Evolutionary conservation across 2,329 filamentous ascomycete species (phyloP).

Genomic region (Phialophora verrucosa): DNA sequence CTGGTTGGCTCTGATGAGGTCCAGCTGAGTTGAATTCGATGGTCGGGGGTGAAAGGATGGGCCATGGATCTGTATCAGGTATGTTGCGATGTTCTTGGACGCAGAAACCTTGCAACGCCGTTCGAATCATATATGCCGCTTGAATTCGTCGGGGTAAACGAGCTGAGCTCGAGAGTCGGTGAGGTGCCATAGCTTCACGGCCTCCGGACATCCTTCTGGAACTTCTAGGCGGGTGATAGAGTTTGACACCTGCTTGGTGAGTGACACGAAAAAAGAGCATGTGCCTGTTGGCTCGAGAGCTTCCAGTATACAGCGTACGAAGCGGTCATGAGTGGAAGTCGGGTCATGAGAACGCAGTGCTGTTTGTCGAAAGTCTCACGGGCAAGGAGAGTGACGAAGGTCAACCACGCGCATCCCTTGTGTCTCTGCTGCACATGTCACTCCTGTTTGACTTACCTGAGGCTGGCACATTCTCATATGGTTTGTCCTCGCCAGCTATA

Average conservation of each 20-base stretch:
- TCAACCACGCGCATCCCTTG: not conserved
- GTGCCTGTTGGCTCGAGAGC: not conserved
- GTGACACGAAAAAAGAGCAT: not conserved
- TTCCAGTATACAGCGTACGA: not conserved
- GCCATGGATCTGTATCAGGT: conserved; percentile 10
- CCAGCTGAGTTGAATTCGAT: conserved; percentile 14
- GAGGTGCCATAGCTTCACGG: conserved; percentile 48
- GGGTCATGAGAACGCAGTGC: not conserved
- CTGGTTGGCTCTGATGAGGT: conserved; percentile 4
- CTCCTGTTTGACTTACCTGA: not conserved
- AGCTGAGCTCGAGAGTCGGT: conserved; percentile 8
- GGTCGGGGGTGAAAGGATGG: not conserved
- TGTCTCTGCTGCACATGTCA: not conserved
- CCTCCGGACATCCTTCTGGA: conserved; percentile 50
- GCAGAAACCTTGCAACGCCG: not conserved
- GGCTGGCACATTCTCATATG: not conserved
- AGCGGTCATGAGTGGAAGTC: not conserved
- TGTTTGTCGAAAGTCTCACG: not conserved
- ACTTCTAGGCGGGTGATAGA: conserved; percentile 3
- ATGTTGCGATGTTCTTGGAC: not conserved
- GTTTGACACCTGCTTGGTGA: conserved; percentile 2
- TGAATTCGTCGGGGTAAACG: not conserved
- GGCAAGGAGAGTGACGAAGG: not conserved
- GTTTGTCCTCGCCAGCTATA: not conserved
- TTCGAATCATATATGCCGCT: not conserved